Evolutionary conservation across 1,284 basidiomycete species (phyloP).

Genomic region (Ceratobasidium sp.): DNA sequence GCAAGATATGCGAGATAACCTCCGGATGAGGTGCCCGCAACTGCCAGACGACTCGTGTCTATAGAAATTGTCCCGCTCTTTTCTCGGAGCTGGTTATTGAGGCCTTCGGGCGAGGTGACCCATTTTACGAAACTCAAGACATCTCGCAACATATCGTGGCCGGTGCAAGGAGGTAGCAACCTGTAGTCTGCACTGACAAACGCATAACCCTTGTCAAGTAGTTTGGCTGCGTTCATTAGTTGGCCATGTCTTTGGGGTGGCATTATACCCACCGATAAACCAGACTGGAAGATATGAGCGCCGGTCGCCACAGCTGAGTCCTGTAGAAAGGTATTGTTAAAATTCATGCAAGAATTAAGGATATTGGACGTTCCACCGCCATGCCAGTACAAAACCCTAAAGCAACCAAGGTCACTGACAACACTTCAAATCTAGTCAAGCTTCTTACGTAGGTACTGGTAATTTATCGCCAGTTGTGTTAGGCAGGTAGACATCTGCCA

Average conservation of each 20-base stretch:
- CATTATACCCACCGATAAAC: slow-evolving; percentile 23
- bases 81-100: slow-evolving; percentile 49
- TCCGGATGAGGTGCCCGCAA: slow-evolving; percentile 70
- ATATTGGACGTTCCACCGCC: slow-evolving; percentile 24
- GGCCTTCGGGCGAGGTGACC: slow-evolving; percentile 52
- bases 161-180: slow-evolving; percentile 67
- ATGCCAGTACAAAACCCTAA: slow-evolving; percentile 41
- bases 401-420: slow-evolving; percentile 4
- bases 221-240: neutral
- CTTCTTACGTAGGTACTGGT: slow-evolving; percentile 17
- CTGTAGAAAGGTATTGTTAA: neutral
- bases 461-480: neutral
- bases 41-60: slow-evolving; percentile 62
- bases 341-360: neutral
- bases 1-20: slow-evolving; percentile 72
- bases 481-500: slow-evolving; percentile 33
- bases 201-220: slow-evolving; percentile 58
- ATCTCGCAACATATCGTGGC: slow-evolving; percentile 67
- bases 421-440: neutral
- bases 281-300: slow-evolving; percentile 33
- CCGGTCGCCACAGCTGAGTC: slow-evolving; percentile 33
- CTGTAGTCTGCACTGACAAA: slow-evolving; percentile 72
- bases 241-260: neutral
- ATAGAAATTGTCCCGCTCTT: slow-evolving; percentile 53
- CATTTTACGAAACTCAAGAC: slow-evolving; percentile 66